phyloP scores from a whole-genome alignment of 108 stramenopile genomes.

The Chaetoceros tenuissimus region DNA sequence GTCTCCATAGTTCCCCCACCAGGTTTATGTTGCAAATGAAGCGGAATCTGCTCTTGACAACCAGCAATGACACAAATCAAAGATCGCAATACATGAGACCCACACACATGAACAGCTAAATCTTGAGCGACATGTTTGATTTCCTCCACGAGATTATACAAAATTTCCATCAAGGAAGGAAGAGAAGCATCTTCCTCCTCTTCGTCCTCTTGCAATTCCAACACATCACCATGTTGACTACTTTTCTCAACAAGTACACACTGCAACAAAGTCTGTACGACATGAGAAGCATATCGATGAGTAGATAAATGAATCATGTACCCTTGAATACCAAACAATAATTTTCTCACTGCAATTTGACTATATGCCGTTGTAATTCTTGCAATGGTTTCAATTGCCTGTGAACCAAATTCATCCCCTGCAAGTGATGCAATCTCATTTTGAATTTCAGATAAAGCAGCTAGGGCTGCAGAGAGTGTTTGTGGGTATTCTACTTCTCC shows the following conservation, averaged over 20 bases:
- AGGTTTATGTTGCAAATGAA: slow-evolving; percentile 5
- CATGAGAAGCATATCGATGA: slow-evolving; percentile 82
- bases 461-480: slow-evolving; percentile 48
- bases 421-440: slow-evolving; percentile 76
- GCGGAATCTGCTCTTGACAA: slow-evolving; percentile 32
- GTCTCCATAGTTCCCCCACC: slow-evolving; percentile 10
- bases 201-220: slow-evolving; percentile 22
- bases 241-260: slow-evolving; percentile 13
- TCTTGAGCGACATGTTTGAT: slow-evolving; percentile 41
- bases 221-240: slow-evolving; percentile 19
- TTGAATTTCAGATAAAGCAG: slow-evolving; percentile 64
- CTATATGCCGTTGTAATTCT: slow-evolving; percentile 57
- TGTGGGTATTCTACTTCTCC: slow-evolving; percentile 50
- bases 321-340: slow-evolving; percentile 41
- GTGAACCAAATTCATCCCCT: slow-evolving; percentile 63
- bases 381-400: slow-evolving; percentile 55
- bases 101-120: slow-evolving; percentile 74
- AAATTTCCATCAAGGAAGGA: slow-evolving; percentile 34
- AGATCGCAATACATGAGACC: slow-evolving; percentile 72
- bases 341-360: slow-evolving; percentile 38
- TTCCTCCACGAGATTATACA: slow-evolving; percentile 47
- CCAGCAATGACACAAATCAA: slow-evolving; percentile 66
- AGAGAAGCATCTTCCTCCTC: slow-evolving; percentile 8
- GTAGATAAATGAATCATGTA: slow-evolving; percentile 68
- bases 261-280: slow-evolving; percentile 65